Conservation (phyloP, 1,284 basidiomycete species). For the Chondrostereum purpureum region DNA sequence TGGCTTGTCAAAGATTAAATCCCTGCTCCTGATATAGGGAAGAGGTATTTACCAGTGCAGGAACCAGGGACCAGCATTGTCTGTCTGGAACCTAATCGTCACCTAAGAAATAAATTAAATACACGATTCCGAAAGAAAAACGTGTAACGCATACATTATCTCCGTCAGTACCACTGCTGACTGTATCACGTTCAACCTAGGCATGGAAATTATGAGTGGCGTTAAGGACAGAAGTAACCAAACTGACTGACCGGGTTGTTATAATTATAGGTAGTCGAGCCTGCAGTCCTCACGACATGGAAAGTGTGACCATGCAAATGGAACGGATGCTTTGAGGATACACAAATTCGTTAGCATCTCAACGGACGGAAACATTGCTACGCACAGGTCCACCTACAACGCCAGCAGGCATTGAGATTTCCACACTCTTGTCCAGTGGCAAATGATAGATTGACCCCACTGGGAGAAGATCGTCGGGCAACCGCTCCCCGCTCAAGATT, state of each 20-base stretch:
- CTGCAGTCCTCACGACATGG: slow-evolving; percentile 22
- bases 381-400: slow-evolving; percentile 13
- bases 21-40: no score
- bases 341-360: not conserved
- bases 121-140: no score
- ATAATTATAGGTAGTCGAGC: slow-evolving; percentile 21
- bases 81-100: slow-evolving; percentile 21
- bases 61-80: slow-evolving; percentile 23
- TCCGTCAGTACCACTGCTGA: slow-evolving; percentile 17
- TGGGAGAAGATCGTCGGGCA: slow-evolving; percentile 16
- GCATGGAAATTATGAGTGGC: not conserved
- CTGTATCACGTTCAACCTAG: slow-evolving; percentile 19
- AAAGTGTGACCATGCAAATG: slow-evolving; percentile 27
- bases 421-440: slow-evolving; percentile 18
- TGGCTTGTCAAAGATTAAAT: no score
- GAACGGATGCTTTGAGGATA: slow-evolving; percentile 20
- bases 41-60: no score
- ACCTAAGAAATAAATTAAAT: no score
- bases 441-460: slow-evolving; percentile 17
- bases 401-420: slow-evolving; percentile 18
- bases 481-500: slow-evolving; percentile 19
- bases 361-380: not conserved
- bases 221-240: not conserved
- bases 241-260: slow-evolving; percentile 19
- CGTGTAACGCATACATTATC: no score